Conservation (phyloP, 1,139 yeast genomes). For the Williopsis jadinii region DNA sequence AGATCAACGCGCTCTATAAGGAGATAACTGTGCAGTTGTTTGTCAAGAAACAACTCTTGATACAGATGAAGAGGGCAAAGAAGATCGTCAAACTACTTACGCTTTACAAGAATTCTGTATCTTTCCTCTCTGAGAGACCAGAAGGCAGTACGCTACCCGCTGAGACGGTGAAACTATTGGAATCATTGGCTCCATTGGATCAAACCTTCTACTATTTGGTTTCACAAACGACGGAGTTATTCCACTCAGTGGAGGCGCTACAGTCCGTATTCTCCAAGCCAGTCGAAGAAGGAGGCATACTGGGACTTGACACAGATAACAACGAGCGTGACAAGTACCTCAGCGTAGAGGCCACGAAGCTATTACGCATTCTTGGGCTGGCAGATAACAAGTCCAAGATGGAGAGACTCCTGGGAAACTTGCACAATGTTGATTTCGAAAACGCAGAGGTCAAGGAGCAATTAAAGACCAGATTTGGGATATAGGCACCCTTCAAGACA, state of each 20-base stretch:
- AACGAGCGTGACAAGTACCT: constrained; percentile 23
- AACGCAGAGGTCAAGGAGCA: constrained; percentile 15
- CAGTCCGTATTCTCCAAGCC: constrained; percentile 6
- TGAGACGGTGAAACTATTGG: constrained; percentile 29
- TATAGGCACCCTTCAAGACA: constrained; percentile 1
- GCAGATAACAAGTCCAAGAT: constrained; percentile 17
- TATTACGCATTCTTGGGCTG: constrained; percentile 18
- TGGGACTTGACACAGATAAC: constrained; percentile 5
- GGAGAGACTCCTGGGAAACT: constrained; percentile 13
- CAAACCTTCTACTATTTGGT: constrained; percentile 45
- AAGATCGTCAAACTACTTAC: constrained; percentile 30
- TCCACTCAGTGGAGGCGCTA: constrained; percentile 27
- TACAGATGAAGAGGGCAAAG: constrained; percentile 34
- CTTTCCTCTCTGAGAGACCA: constrained; percentile 22
- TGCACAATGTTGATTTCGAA: constrained; percentile 15
- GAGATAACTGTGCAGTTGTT: constrained; percentile 41
- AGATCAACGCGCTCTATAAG: constrained; percentile 32
- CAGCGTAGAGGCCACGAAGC: constrained; percentile 20
- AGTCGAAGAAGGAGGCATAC: constrained; percentile 7
- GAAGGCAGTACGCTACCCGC: constrained; percentile 21
- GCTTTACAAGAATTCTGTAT: constrained; percentile 29
- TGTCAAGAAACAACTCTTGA: constrained; percentile 35
- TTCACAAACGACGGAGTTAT: constrained; percentile 31
- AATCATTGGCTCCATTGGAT: constrained; percentile 42
- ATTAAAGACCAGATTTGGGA: constrained; percentile 14